Evolutionary conservation across 495 filamentous ascomycete species (phyloP).

Genomic region (Sporormia fimetaria): DNA sequence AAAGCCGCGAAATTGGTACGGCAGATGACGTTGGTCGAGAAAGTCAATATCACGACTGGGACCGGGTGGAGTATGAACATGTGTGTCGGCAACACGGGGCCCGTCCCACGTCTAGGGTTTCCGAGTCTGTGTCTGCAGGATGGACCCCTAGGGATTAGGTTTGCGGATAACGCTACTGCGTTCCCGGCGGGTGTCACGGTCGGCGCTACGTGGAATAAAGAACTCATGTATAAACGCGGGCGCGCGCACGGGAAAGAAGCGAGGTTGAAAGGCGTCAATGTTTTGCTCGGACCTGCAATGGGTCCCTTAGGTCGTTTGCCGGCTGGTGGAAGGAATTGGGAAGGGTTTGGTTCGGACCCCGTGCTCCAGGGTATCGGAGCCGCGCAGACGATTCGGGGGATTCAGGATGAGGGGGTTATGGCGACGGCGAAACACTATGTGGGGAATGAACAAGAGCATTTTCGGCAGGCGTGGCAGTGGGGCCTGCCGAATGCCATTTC

Average conservation of each 20-base stretch:
- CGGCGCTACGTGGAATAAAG: slow-evolving; percentile 77
- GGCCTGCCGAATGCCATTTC: slow-evolving; percentile 59
- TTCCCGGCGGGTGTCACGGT: slow-evolving; percentile 79
- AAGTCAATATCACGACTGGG: slow-evolving; percentile 90
- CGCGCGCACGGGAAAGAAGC: slow-evolving; percentile 58
- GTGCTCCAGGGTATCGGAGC: slow-evolving; percentile 59
- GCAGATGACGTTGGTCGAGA: slow-evolving; percentile 78
- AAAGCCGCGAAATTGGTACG: slow-evolving; percentile 71
- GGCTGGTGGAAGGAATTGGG: slow-evolving; percentile 84
- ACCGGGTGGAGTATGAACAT: slow-evolving; percentile 84
- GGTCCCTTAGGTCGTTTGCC: slow-evolving; percentile 72
- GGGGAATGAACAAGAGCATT: slow-evolving; percentile 83
- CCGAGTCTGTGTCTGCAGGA: slow-evolving; percentile 85
- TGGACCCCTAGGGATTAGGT: slow-evolving; percentile 72
- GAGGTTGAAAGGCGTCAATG: slow-evolving; percentile 59
- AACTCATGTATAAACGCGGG: slow-evolving; percentile 64
- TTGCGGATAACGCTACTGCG: slow-evolving; percentile 62
- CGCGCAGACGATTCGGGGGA: slow-evolving; percentile 60
- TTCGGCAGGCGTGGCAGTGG: slow-evolving; percentile 65
- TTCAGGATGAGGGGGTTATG: slow-evolving; percentile 70
- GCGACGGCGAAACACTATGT: slow-evolving; percentile 77
- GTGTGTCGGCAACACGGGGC: slow-evolving; percentile 75
- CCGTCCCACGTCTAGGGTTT: slow-evolving; percentile 48
- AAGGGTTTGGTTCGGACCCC: slow-evolving; percentile 71
- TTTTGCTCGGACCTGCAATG: slow-evolving; percentile 65